Evolutionary conservation across 495 filamentous ascomycete genomes (phyloP).

Genomic region (Aspergillus biplanus): DNA sequence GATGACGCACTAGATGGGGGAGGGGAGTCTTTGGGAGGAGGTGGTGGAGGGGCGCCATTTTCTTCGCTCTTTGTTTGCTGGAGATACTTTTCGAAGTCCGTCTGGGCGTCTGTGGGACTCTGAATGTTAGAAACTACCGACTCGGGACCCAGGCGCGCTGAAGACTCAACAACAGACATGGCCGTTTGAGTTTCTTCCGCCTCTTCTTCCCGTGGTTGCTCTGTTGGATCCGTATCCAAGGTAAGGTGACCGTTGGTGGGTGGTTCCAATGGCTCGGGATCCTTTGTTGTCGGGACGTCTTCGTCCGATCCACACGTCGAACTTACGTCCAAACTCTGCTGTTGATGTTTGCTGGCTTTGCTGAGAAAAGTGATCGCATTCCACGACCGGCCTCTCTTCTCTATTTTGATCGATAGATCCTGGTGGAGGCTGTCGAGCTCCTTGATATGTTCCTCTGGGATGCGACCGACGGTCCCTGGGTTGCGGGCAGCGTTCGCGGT

Average conservation of each 20-base stretch:
- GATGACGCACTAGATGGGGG: constrained; percentile 43
- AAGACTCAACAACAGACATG: constrained; percentile 41
- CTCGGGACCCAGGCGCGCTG: constrained; percentile 29
- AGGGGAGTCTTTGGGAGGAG: constrained; percentile 48
- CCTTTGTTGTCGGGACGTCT: constrained; percentile 10
- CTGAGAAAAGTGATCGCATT: constrained; percentile 42
- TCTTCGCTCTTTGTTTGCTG: constrained; percentile 45
- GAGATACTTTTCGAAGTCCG: constrained; percentile 52
- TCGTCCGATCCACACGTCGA: constrained; percentile 10
- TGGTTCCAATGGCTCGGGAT: not conserved
- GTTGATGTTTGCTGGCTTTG: constrained; percentile 21
- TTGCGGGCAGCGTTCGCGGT: constrained; percentile 39
- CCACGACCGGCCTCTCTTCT: constrained; percentile 67
- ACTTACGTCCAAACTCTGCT: constrained; percentile 21
- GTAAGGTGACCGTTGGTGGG: constrained; percentile 3
- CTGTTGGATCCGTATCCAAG: constrained; percentile 3
- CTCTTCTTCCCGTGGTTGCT: constrained; percentile 11
- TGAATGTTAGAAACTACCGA: constrained; percentile 14
- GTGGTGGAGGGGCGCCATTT: constrained; percentile 37
- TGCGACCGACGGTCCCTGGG: constrained; percentile 64
- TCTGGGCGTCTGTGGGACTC: constrained; percentile 26
- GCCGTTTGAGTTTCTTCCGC: constrained; percentile 24
- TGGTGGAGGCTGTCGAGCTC: constrained; percentile 67
- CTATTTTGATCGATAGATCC: constrained; percentile 56
- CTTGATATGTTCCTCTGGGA: constrained; percentile 73